Evolutionary conservation across 805 yeast genomes (phyloP), one percentile per base, ranked within the genome.

Genomic region (Kodamaea fukazawae): DNA sequence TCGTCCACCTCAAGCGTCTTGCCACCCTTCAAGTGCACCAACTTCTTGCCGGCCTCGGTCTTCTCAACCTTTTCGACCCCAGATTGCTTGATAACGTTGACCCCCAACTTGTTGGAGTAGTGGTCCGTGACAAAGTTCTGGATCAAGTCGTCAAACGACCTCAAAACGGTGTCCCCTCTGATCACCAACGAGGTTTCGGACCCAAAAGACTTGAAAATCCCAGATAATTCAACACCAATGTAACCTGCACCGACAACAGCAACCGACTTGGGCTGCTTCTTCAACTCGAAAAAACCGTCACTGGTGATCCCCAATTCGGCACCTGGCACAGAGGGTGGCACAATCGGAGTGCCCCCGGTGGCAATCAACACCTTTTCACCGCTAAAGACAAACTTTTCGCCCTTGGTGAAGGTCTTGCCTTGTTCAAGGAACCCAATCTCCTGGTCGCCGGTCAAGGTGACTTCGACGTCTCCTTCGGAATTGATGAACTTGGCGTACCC

Each of bases 171-270:
- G 43, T 90, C 91, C 49, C 95, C 95, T 70, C 99, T 82, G 47
- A 91, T 86, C 45, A 91, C 76, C 62, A 93, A 61, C 60, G 86
- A 91, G 34, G 96, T 83, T 50, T 91, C 88, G 11, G 91, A 60
- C 12, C 95, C 96, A 46, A 93, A 73, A 16, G 88, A 88, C 49
- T 86, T 76, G 79, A 93, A 91, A 32, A 93, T 89, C 47, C 99
- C 99, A 5, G 97, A 85, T 37, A 93, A 76, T 70, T 93, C 99
- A 34, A 89, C 84, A 42, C 96, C 98, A 60, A 93, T 93, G 68
- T 93, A 93, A 32, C 99, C 99, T 28, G 96, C 96, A 53, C 99
- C 99, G 9, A 93, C 96, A 45, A 93, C 75, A 1, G 95, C 98
- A 20, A 91, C 98, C 35, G 81, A 75, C 64, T 88, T 83, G 37